These are phyloP conservation scores for Sphenostylis stenocarpa DNA, from an alignment of 306 rosid genomes.

Conservation along the genomic window DNA sequence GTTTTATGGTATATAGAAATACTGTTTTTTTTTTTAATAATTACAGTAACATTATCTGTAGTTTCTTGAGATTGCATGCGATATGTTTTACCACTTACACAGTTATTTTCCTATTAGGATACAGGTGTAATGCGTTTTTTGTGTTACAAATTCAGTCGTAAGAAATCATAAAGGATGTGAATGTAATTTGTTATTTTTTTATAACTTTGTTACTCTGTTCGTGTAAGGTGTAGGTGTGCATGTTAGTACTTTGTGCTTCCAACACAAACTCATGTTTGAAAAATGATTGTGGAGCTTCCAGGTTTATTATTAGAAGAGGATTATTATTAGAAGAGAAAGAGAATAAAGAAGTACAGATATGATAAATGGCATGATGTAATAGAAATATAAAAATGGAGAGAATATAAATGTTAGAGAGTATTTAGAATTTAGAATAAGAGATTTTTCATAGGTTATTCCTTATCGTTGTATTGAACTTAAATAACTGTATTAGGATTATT, in stretches of 20 bases:
- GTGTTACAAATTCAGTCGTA: neutral
- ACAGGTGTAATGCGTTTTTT: neutral
- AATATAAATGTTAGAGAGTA: neutral
- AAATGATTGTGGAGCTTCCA: neutral
- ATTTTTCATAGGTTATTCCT: neutral
- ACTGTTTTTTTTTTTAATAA: neutral
- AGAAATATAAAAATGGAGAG: neutral
- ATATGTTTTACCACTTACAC: neutral
- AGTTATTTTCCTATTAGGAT: neutral
- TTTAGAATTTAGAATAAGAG: neutral
- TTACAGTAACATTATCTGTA: neutral
- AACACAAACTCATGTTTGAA: neutral
- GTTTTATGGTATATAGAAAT: neutral
- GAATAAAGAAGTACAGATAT: neutral
- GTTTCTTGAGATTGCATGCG: neutral
- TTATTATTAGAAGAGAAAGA: neutral
- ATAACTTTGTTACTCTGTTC: neutral
- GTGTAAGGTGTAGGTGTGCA: neutral
- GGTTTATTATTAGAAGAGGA: too few relatives aligned
- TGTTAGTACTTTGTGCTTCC: slow-evolving; percentile 5
- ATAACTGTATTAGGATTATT: neutral
- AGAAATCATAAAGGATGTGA: neutral
- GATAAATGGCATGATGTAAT: neutral
- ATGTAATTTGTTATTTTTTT: neutral
- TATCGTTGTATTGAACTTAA: neutral